Evolutionary conservation across 208 protist species (phyloP), one percentile per base, ranked within the genome.

Genomic region (Porcisia hertigi): DNA sequence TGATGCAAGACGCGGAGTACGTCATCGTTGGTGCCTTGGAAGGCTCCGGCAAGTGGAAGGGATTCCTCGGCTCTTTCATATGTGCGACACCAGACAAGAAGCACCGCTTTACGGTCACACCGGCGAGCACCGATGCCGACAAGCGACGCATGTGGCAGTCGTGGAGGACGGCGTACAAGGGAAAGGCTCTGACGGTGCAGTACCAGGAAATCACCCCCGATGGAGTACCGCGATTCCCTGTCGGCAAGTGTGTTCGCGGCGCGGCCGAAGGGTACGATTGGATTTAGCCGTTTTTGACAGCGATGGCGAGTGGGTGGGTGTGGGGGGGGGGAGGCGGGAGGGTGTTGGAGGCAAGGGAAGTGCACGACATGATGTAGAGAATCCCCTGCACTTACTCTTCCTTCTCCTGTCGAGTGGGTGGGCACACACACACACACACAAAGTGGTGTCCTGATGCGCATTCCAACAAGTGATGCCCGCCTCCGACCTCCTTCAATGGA

Each of bases 1-100:
- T 89, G 30, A 97, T 96, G 92, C 89, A 93, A 41, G 94, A 97
- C 39, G 91, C 82, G 23, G 94, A 97, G 87, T 97, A 92, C 74
- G 73, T 90, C 69, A 97, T 97, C 70, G 86, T 95, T 12, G 79
- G 79, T 39, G 94, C 89, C 0, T 85, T 96, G 45, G 91, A 96
- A 47, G 94, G 94, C 5, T 83, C 91, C 43, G 94, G 94, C 41
- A 96, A 96, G 81, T 94, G 88, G 88, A 88, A 89, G 47, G 89
- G 90, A 65, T 84, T 77, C 47, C 86, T 97, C 60, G 94, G 92
- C 43, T 89, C 94, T 1, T 96, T 97, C 85, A 80, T 94, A 11
- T 97, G 94, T 69, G 73, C 71, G 12, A 92, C 91, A 3, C 64
- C 83, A 23, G 75, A 87, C n/a, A 62, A 71, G 49, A 73, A 86